Percentiles rank a stretch among this genome's conserved stretches.
These are phyloP conservation scores for Penicillium egyptiacum DNA, from an alignment of 495 filamentous ascomycete genomes.

Conservation along the genomic window DNA sequence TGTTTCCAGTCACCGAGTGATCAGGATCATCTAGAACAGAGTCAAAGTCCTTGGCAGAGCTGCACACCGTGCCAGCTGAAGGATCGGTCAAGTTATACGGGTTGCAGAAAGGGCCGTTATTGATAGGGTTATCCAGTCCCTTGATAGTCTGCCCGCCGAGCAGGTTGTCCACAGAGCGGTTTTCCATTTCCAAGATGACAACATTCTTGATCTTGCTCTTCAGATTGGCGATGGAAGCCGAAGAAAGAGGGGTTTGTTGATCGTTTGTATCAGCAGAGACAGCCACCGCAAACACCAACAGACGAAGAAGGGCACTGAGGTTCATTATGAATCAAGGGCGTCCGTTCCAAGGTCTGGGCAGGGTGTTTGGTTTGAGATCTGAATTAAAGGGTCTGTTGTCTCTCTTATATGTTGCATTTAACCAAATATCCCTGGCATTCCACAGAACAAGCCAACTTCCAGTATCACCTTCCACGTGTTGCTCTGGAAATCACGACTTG, in stretches of 20 bases:
- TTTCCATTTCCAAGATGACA: constrained; percentile 47
- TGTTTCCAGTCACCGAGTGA: constrained; percentile 51
- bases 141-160: constrained; percentile 41
- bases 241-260: constrained; percentile 19
- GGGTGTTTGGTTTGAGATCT: background rate
- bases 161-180: constrained; percentile 49
- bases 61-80: constrained; percentile 39
- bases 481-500: background rate
- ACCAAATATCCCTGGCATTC: constrained; percentile 5
- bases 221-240: constrained; percentile 31
- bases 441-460: background rate
- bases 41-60: constrained; percentile 43
- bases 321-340: constrained; percentile 27
- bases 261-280: constrained; percentile 30
- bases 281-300: constrained; percentile 35
- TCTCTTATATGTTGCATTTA: constrained; percentile 1
- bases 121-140: constrained; percentile 45
- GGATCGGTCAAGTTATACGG: constrained; percentile 43
- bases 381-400: background rate
- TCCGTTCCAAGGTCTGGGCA: background rate
- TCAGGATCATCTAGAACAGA: constrained; percentile 50
- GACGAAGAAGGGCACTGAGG: constrained; percentile 29
- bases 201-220: constrained; percentile 50
- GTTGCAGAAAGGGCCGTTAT: constrained; percentile 47
- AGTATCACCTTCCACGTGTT: constrained; percentile 9